Percentiles rank a stretch among this genome's conserved stretches.
phyloP scores from a whole-genome alignment of 2,329 filamentous ascomycete species.

The Talaromyces rugulosus region DNA sequence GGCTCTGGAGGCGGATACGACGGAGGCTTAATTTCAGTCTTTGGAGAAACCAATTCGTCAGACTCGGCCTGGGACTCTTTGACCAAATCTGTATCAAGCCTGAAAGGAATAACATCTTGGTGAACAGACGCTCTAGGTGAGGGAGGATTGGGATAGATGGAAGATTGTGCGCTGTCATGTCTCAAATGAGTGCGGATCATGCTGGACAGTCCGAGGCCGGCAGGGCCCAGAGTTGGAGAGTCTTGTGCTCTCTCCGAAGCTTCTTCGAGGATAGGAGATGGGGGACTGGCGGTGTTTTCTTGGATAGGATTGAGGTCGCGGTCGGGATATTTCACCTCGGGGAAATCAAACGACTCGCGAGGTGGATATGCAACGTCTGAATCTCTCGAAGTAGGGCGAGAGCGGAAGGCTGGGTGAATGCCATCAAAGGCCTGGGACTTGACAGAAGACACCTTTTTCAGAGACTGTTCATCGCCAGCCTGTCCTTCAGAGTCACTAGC shows the following conservation, averaged over 20 bases:
- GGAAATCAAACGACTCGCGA: constrained; percentile 27
- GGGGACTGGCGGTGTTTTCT: constrained; percentile 25
- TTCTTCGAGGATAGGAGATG: constrained; percentile 13
- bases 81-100: neutral
- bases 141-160: constrained; percentile 59
- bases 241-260: constrained; percentile 45
- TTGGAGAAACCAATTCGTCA: constrained; percentile 24
- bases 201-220: constrained; percentile 65
- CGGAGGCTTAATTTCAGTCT: constrained; percentile 21
- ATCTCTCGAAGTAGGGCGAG: constrained; percentile 29
- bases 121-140: constrained; percentile 31
- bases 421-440: constrained; percentile 27
- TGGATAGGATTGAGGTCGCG: constrained; percentile 38
- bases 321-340: constrained; percentile 35
- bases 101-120: neutral
- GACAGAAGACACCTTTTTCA: constrained; percentile 20
- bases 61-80: neutral
- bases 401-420: constrained; percentile 35
- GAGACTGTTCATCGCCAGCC: constrained; percentile 25
- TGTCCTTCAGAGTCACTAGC: constrained; percentile 37
- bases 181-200: constrained; percentile 83
- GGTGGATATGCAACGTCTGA: constrained; percentile 18
- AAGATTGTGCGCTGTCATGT: constrained; percentile 67
- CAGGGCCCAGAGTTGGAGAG: constrained; percentile 71
- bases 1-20: constrained; percentile 25